A percentile compares a stretch with the other conserved stretches of the same genome.
These are phyloP conservation scores for Wickerhamiella slavikovae DNA, from an alignment of 805 yeast genomes.

Conservation along the genomic window DNA sequence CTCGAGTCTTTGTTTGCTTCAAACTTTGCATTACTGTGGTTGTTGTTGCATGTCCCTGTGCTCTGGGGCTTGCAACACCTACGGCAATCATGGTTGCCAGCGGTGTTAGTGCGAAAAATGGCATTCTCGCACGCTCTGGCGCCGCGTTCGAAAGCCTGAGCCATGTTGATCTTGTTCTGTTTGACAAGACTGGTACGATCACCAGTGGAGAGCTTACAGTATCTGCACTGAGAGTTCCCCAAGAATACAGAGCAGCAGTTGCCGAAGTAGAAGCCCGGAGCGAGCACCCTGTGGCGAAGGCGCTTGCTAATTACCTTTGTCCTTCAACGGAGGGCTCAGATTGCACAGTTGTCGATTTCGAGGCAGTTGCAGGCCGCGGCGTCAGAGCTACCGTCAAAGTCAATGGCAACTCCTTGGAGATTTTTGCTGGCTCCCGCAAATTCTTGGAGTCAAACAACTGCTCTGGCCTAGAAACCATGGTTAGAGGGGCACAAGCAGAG, in stretches of 20 bases:
- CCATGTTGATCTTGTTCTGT: slow-evolving; percentile 42
- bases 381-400: slow-evolving; percentile 13
- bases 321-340: no score
- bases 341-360: slow-evolving; percentile 14
- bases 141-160: slow-evolving; percentile 62
- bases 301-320: no score
- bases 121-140: slow-evolving; percentile 85
- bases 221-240: slow-evolving; percentile 8
- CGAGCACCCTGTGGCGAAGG: slow-evolving; percentile 78
- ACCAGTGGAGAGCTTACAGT: slow-evolving; percentile 66
- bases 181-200: slow-evolving; percentile 92
- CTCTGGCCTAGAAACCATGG: slow-evolving; percentile 18
- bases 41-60: slow-evolving; percentile 98
- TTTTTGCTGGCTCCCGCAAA: slow-evolving; percentile 10
- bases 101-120: slow-evolving; percentile 81
- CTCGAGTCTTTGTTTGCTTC: slow-evolving; percentile 41
- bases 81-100: slow-evolving; percentile 99
- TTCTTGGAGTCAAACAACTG: slow-evolving; percentile 17
- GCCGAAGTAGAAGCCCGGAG: slow-evolving; percentile 44
- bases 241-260: slow-evolving; percentile 29
- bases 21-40: slow-evolving; percentile 76
- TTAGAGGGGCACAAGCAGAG: not conserved
- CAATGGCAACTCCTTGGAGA: slow-evolving; percentile 1
- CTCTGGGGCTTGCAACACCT: slow-evolving; percentile 91
- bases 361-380: slow-evolving; percentile 18